Evolutionary conservation across 306 rosid genomes (phyloP), one percentile per base, ranked within the genome.

Genomic region (Cucurbita ficifolia): DNA sequence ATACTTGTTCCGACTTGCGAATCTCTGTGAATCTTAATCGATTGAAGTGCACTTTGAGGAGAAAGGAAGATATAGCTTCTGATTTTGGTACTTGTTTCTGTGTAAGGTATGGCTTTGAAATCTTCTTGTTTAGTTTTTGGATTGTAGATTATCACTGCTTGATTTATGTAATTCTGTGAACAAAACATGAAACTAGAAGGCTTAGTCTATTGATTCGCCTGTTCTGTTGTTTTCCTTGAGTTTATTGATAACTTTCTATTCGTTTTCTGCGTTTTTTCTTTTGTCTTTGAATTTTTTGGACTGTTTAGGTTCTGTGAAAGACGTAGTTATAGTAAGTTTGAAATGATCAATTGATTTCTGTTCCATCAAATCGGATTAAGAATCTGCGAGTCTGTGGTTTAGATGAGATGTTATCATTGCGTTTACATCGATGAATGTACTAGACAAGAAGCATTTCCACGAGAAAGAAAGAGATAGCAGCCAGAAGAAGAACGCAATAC

Each of bases 71-170:
- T 56, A 68, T 11, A 24, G 81, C 77, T 14, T 49, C 2, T 84
- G 82, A 83, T 63, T 81, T 77, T 45, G 48, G 79, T 78, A 77
- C 22, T 52, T 71, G 67, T 52, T 81, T 75, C 81, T 78, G 7
- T 68, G 87, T 82, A 76, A 83, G 89, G 78, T 46, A 33, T 70
- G 22, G 17, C 12, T 67, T 35, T 84, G 80, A 80, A 84, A 87
- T 77, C 49, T 42, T 75, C 17, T 10, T 12, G 74, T 53, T 73
- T 40, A 59, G 5, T 67, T 76, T 55, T 50, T 38, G 43, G n/a
- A 55, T 56, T 52, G 67, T 82, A 40, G 24, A 29, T 46, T 77
- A 40, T 54, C 72, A 76, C 76, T 59, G 72, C 22, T 70, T 72
- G 73, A 5, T 7, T 14, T 33, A 14, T 19, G 42, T 22, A 10